phyloP scores from a whole-genome alignment of 2,329 filamentous ascomycete genomes.

The Zarea fungicola region DNA sequence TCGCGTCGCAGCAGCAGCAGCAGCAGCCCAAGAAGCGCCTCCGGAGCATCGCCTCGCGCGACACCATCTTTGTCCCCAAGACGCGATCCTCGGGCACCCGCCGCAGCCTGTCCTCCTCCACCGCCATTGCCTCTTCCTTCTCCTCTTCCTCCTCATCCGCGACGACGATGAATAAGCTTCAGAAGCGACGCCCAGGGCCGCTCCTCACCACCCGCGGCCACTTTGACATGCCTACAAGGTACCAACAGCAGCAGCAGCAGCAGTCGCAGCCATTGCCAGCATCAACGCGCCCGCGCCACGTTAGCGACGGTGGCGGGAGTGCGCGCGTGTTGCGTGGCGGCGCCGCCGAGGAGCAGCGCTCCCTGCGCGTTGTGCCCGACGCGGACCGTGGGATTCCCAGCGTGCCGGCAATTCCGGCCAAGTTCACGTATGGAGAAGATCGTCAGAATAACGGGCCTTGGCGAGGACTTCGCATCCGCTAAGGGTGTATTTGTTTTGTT shows the following conservation, averaged over 20 bases:
- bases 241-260: constrained; percentile 2
- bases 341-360: constrained; percentile 19
- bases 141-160: constrained; percentile 12
- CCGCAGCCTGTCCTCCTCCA: constrained; percentile 24
- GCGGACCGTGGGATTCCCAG: constrained; percentile 42
- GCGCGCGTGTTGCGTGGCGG: constrained; percentile 23
- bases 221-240: no score
- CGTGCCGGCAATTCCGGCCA: constrained; percentile 39
- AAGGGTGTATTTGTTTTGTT: background rate
- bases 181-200: constrained; percentile 20
- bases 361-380: constrained; percentile 39
- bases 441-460: constrained; percentile 29
- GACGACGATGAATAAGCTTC: constrained; percentile 19
- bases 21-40: constrained; percentile 43
- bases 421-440: constrained; percentile 33
- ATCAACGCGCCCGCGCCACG: constrained; percentile 16
- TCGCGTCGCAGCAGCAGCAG: no score
- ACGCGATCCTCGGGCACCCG: constrained; percentile 26
- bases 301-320: constrained; percentile 17
- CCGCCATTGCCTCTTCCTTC: constrained; percentile 16
- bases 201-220: background rate
- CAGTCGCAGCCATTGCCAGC: constrained; percentile 7
- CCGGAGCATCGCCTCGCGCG: constrained; percentile 44
- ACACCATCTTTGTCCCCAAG: constrained; percentile 32
- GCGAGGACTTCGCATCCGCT: constrained; percentile 20